Evolutionary conservation across 495 filamentous ascomycete genomes (phyloP).

Genomic region (Penicillium silybi): DNA sequence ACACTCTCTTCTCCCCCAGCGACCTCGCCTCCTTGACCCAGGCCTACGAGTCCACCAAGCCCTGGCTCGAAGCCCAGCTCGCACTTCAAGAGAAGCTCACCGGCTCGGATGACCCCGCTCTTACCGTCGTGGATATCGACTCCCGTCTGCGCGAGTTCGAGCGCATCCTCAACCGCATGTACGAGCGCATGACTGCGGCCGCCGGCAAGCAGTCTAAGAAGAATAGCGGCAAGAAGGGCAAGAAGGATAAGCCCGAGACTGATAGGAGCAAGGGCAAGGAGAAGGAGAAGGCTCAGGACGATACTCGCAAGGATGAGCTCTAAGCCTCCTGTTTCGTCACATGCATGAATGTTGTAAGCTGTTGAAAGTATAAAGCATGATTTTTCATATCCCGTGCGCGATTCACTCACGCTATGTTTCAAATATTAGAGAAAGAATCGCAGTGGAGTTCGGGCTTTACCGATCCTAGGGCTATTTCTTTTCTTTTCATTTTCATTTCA

Average conservation of each 20-base stretch:
- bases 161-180: slow-evolving; percentile 68
- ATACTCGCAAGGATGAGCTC: slow-evolving; percentile 42
- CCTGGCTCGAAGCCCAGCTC: slow-evolving; percentile 69
- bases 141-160: slow-evolving; percentile 55
- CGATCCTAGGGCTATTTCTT: background rate
- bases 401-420: slow-evolving; percentile 15
- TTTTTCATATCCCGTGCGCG: slow-evolving; percentile 19
- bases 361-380: slow-evolving; percentile 16
- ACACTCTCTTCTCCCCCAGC: slow-evolving; percentile 38
- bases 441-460: slow-evolving; percentile 12
- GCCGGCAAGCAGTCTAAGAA: slow-evolving; percentile 49
- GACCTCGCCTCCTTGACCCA: slow-evolving; percentile 54
- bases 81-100: slow-evolving; percentile 63
- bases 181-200: slow-evolving; percentile 46
- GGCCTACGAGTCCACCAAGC: slow-evolving; percentile 34
- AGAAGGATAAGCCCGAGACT: slow-evolving; percentile 37
- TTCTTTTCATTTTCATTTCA: background rate
- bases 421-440: slow-evolving; percentile 21
- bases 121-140: slow-evolving; percentile 64
- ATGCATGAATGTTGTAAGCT: background rate
- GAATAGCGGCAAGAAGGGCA: slow-evolving; percentile 35
- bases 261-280: slow-evolving; percentile 35
- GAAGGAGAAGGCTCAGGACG: slow-evolving; percentile 21
- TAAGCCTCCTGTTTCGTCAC: slow-evolving; percentile 15
- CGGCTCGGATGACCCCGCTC: slow-evolving; percentile 63